A percentile compares a stretch with the other conserved stretches of the same genome.
These are phyloP conservation scores for Dictyostelium purpureum DNA, from an alignment of 78 protist species.

Conservation along the genomic window DNA sequence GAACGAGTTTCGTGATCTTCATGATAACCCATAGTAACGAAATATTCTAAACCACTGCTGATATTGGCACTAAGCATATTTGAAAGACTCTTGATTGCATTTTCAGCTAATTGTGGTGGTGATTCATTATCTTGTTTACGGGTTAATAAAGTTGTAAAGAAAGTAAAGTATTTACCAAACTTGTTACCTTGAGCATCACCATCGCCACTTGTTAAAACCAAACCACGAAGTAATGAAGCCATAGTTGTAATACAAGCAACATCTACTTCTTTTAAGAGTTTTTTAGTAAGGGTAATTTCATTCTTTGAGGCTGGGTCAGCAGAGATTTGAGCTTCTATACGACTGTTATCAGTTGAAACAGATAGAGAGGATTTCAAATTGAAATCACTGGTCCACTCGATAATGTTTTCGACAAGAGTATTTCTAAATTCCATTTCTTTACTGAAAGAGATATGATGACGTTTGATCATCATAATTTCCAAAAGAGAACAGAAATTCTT, in stretches of 20 bases:
- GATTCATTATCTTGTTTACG: slow-evolving; percentile 65
- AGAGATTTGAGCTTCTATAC: neutral
- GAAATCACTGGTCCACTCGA: slow-evolving; percentile 77
- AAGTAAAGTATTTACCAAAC: slow-evolving; percentile 79
- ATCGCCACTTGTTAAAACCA: slow-evolving; percentile 46
- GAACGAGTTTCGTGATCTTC: slow-evolving; percentile 77
- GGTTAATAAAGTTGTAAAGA: slow-evolving; percentile 63
- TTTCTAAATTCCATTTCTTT: slow-evolving; percentile 75
- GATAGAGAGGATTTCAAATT: slow-evolving; percentile 20
- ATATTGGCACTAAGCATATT: slow-evolving; percentile 83
- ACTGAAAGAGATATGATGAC: slow-evolving; percentile 57
- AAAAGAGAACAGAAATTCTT: slow-evolving; percentile 68
- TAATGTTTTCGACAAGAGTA: slow-evolving; percentile 32
- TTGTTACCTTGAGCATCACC: slow-evolving; percentile 10
- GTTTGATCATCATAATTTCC: slow-evolving; percentile 67
- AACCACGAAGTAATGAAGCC: slow-evolving; percentile 45
- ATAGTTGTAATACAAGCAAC: slow-evolving; percentile 57
- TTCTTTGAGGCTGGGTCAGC: slow-evolving; percentile 21
- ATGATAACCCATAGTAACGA: slow-evolving; percentile 81
- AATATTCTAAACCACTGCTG: slow-evolving; percentile 57
- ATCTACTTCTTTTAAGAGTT: slow-evolving; percentile 66
- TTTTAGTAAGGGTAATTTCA: neutral
- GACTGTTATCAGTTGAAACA: neutral
- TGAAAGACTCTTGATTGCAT: slow-evolving; percentile 46
- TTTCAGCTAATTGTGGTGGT: slow-evolving; percentile 57